Evolutionary conservation across 176 grass and related monocot species (phyloP).

Genomic region (Zoysia pacifica): DNA sequence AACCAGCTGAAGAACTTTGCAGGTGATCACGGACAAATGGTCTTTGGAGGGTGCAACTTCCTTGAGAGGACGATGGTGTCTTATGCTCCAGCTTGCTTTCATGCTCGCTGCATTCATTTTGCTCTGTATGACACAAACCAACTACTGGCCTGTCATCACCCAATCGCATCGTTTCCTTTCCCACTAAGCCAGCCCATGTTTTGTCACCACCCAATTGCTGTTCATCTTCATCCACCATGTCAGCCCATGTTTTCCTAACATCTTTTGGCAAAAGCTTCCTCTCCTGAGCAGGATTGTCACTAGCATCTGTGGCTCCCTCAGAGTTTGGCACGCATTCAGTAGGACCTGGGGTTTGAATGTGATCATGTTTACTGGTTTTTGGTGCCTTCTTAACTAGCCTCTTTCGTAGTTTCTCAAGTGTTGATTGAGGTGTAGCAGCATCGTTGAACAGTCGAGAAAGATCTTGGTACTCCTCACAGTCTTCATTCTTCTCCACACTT

Average conservation of each 20-base stretch:
- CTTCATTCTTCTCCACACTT: slow-evolving; percentile 31
- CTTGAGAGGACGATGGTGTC: slow-evolving; percentile 33
- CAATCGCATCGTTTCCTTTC: slow-evolving; percentile 33
- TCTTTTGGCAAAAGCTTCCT: slow-evolving; percentile 2
- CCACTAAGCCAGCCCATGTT: slow-evolving; percentile 42
- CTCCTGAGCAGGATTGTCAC: slow-evolving; percentile 23
- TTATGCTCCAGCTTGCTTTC: slow-evolving; percentile 28
- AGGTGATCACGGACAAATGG: background rate
- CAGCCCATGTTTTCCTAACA: slow-evolving; percentile 53
- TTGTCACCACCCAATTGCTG: slow-evolving; percentile 29
- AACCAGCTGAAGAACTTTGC: slow-evolving; percentile 39
- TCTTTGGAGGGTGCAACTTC: slow-evolving; percentile 32
- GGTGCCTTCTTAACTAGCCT: slow-evolving; percentile 38
- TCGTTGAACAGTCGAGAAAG: slow-evolving; percentile 53
- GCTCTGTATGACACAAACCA: background rate
- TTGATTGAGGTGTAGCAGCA: slow-evolving; percentile 50
- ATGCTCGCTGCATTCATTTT: slow-evolving; percentile 38
- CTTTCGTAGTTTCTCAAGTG: slow-evolving; percentile 56
- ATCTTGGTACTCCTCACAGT: slow-evolving; percentile 28
- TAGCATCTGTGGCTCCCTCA: slow-evolving; percentile 9
- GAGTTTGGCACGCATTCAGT: slow-evolving; percentile 24
- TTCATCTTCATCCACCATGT: slow-evolving; percentile 58
- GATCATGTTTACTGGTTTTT: slow-evolving; percentile 21
- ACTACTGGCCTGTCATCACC: background rate
- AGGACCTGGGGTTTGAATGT: slow-evolving; percentile 20